phyloP scores from a whole-genome alignment of 73 alveolate species.

The Loxodes magnus region DNA sequence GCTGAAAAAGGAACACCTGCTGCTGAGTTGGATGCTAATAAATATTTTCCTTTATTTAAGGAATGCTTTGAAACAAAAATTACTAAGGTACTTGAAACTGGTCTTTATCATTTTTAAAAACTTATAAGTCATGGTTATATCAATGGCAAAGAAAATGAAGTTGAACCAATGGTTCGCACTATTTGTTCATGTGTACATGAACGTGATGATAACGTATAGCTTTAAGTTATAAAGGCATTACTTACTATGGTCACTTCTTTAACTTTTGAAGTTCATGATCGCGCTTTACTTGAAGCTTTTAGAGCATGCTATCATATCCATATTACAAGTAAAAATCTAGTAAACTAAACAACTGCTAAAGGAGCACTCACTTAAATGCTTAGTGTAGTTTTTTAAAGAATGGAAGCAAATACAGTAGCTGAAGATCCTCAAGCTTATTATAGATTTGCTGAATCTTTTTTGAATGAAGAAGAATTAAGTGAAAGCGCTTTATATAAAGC shows the following conservation, averaged over 20 bases:
- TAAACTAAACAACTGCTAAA: constrained; percentile 39
- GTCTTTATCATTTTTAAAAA: constrained; percentile 38
- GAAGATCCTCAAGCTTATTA: constrained; percentile 8
- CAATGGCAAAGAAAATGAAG: constrained; percentile 52
- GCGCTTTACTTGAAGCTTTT: constrained; percentile 43
- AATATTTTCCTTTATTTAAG: constrained; percentile 51
- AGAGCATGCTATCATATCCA: constrained; percentile 61
- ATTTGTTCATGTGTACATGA: constrained; percentile 46
- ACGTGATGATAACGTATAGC: constrained; percentile 48
- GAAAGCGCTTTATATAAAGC: constrained; percentile 4
- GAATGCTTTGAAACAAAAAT: constrained; percentile 38
- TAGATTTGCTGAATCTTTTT: constrained; percentile 3
- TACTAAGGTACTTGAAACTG: constrained; percentile 30
- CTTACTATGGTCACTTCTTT: constrained; percentile 42
- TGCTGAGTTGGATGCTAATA: constrained; percentile 34
- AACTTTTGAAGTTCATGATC: constrained; percentile 47
- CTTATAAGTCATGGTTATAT: constrained; percentile 46
- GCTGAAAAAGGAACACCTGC: background rate
- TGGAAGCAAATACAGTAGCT: constrained; percentile 37
- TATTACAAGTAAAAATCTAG: constrained; percentile 17
- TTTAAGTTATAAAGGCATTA: constrained; percentile 43
- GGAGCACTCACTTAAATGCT: constrained; percentile 55
- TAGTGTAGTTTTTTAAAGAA: constrained; percentile 36
- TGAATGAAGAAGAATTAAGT: constrained; percentile 4
- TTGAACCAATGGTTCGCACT: constrained; percentile 53